Percentiles rank a stretch among this genome's conserved stretches.
These are phyloP conservation scores for Globisporangium middletonii DNA, from an alignment of 352 stramenopile species.

Conservation along the genomic window DNA sequence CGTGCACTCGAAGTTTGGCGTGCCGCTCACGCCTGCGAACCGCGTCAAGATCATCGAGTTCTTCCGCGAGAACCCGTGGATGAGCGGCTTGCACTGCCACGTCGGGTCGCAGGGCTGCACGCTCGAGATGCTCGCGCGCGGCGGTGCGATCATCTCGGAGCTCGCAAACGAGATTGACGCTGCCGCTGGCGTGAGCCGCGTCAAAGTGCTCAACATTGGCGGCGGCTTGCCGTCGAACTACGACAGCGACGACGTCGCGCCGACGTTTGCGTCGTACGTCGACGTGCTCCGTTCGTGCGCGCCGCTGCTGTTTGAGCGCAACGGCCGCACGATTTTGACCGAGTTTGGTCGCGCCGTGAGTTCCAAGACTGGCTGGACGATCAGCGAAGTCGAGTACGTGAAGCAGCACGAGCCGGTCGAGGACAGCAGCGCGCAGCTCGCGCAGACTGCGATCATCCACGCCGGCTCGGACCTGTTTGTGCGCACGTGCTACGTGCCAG, in stretches of 20 bases:
- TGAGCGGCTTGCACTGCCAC: conserved; percentile 86
- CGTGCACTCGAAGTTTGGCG: conserved; percentile 89
- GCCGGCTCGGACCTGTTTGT: conserved; percentile 89
- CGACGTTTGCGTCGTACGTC: conserved; percentile 83
- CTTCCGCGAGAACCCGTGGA: conserved; percentile 82
- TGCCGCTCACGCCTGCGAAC: conserved; percentile 64
- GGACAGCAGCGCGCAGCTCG: conserved; percentile 10
- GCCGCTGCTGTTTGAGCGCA: conserved; percentile 80
- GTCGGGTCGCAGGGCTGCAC: conserved; percentile 81
- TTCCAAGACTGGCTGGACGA: conserved; percentile 81
- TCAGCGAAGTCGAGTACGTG: conserved; percentile 89
- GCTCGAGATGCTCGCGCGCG: conserved; percentile 82
- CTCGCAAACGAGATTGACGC: conserved; percentile 83
- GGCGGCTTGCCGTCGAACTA: conserved; percentile 90
- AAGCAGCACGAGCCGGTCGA: conserved; percentile 53
- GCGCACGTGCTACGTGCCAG: conserved; percentile 79
- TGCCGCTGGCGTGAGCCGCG: conserved; percentile 51
- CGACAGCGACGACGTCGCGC: conserved; percentile 53
- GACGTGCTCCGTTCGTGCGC: conserved; percentile 54
- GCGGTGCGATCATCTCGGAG: conserved; percentile 59
- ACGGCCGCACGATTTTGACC: conserved; percentile 79
- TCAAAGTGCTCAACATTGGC: conserved; percentile 90
- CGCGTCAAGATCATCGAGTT: conserved; percentile 54
- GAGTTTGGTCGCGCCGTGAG: conserved; percentile 89
- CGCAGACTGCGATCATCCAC: conserved; percentile 83